phyloP scores from a whole-genome alignment of 257 asterid species.

The Nicotiana undulata region DNA sequence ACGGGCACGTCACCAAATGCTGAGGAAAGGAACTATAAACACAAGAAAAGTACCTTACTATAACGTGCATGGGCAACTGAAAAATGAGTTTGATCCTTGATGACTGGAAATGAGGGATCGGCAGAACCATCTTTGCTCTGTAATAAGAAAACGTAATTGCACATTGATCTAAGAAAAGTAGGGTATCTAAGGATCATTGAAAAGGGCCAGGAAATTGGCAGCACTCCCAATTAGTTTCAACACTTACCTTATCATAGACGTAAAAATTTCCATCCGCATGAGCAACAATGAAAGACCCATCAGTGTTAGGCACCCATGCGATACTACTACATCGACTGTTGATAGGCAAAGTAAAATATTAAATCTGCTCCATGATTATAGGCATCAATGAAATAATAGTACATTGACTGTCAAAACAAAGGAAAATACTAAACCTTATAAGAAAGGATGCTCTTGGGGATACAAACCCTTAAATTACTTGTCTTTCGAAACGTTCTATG shows the following conservation, averaged over 20 bases:
- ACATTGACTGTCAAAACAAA: neutral
- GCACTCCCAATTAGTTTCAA: conserved; percentile 2
- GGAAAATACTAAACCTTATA: neutral
- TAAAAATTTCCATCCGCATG: conserved; percentile 93
- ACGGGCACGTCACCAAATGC: neutral
- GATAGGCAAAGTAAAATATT: conserved; percentile 19
- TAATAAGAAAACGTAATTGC: conserved; percentile 15
- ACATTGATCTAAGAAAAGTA: neutral
- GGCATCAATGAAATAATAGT: neutral
- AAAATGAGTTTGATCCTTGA: conserved; percentile 93
- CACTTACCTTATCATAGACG: conserved; percentile 88
- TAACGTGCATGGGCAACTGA: conserved; percentile 93
- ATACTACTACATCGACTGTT: conserved; percentile 84
- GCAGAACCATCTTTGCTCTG: conserved; percentile 91
- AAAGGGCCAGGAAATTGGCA: neutral
- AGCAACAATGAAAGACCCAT: conserved; percentile 82
- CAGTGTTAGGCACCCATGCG: conserved; percentile 93
- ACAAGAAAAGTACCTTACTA: conserved; percentile 63
- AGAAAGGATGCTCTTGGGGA: neutral
- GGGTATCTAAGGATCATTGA: neutral
- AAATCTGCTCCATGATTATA: neutral
- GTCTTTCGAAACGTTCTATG: neutral
- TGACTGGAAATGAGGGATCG: conserved; percentile 89
- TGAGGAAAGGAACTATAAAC: neutral
- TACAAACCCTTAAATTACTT: neutral